Base-by-base conservation (phyloP, 2,329 filamentous ascomycete species). In the Fusarium drepaniforme region DNA sequence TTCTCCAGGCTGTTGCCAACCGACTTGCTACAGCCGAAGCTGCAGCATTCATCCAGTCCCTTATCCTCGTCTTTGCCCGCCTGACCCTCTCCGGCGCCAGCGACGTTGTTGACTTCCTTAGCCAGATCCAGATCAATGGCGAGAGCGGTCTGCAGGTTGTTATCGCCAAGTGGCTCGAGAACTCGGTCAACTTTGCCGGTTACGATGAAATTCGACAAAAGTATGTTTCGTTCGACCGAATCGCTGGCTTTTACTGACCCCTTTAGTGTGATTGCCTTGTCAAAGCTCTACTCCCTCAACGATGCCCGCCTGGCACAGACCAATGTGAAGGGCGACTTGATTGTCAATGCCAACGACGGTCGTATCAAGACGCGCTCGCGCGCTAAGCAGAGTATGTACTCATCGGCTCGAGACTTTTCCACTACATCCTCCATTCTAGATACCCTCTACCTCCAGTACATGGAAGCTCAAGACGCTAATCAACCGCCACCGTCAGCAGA, bases 121-220 rank as follows among this genome's bases (percentile, higher is more conserved):
- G 93, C 71, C 92, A 95, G 79, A 93, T 98, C 72, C 90, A 95
- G 77, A 93, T 98, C 75, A 90, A 91, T 58, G 92, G 92, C 21
- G 88, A 93, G 80, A 97, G 89, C 79, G 97, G 96, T n/a, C 86
- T 99, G 9, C 91, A 96, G 74, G 92, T 98, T 28, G 97, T 99
- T 5, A 86, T 98, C 75, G 90, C 92, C 84, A 98, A 98, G 84
- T 99, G 97, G 97, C 88, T 99, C 1, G 97, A 98, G 85, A 98
- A 98, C 83, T 98, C 95, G 5, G 90, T 97, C 83, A 97, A 93
- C 83, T 99, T 99, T 84, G 95, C 95, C n/a, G 97, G 97, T 15
- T 99, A 98, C 78, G 96, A 98, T 79, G 96, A 98, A 83, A 98
- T 98, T 78, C 91, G 96, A 77, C 95, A 98, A 83, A 99, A 98